Evolutionary conservation across 139 green algal genomes (phyloP).

Genomic region (Closterium sp.): DNA sequence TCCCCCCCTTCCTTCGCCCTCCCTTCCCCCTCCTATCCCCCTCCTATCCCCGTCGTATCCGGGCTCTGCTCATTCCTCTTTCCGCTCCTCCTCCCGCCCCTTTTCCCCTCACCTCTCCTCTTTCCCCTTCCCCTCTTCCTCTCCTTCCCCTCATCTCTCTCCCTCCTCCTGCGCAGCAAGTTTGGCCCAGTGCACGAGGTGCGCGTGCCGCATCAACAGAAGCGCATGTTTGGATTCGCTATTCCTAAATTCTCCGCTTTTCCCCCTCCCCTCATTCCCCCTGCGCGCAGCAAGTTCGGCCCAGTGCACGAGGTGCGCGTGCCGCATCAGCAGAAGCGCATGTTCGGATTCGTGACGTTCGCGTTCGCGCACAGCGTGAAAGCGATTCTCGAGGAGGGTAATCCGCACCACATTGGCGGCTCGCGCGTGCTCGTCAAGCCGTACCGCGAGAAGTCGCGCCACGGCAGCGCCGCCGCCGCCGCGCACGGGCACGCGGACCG

Average conservation of each 20-base stretch:
- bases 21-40: background rate
- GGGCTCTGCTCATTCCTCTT: background rate
- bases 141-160: background rate
- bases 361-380: background rate
- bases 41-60: background rate
- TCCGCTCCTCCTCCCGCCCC: no score
- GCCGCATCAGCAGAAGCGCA: slow-evolving; percentile 38
- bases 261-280: background rate
- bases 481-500: background rate
- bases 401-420: slow-evolving; percentile 16
- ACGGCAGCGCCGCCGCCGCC: background rate
- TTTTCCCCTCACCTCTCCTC: no score
- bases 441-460: slow-evolving; percentile 20
- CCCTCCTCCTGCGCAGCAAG: background rate
- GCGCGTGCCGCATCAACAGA: background rate
- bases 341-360: slow-evolving; percentile 37
- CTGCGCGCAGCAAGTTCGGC: background rate
- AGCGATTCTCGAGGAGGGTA: slow-evolving; percentile 7
- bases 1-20: background rate
- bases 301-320: slow-evolving; percentile 25
- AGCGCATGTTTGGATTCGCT: no score
- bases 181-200: slow-evolving; percentile 10
- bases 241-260: no score
- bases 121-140: no score
- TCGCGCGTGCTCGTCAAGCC: slow-evolving; percentile 35